These are phyloP conservation scores for Calonectria montana DNA, from an alignment of 2,329 filamentous ascomycete species.

Conservation along the genomic window DNA sequence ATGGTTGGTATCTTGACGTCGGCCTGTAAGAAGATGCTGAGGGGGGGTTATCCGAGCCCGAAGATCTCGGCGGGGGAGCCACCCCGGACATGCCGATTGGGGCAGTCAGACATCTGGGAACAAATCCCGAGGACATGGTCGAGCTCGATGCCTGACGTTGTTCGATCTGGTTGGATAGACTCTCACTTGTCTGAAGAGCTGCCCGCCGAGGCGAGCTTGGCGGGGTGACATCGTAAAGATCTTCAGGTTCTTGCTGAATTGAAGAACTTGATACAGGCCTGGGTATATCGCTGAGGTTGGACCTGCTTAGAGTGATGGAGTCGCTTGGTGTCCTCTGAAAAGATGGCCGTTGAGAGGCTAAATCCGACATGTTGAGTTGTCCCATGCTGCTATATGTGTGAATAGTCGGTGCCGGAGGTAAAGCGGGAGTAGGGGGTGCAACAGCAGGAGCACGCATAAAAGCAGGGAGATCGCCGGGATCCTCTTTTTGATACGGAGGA, in stretches of 20 bases:
- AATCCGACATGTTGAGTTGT: neutral
- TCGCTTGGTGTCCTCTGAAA: constrained; percentile 52
- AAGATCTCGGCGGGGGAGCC: constrained; percentile 20
- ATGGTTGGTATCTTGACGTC: constrained; percentile 43
- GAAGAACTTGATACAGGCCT: constrained; percentile 49
- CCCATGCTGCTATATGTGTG: neutral
- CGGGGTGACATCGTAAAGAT: constrained; percentile 62
- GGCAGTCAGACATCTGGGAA: constrained; percentile 24
- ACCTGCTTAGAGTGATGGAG: constrained; percentile 44
- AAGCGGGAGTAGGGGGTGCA: constrained; percentile 44
- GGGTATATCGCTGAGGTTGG: constrained; percentile 38
- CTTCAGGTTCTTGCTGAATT: constrained; percentile 45
- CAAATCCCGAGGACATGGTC: constrained; percentile 25
- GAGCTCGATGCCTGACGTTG: constrained; percentile 30
- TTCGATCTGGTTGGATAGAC: constrained; percentile 13
- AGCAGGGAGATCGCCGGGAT: constrained; percentile 66
- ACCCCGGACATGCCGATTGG: constrained; percentile 20
- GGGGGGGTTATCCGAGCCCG: constrained; percentile 11
- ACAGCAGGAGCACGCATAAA: constrained; percentile 65
- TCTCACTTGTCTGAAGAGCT: constrained; percentile 9
- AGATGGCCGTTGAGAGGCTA: constrained; percentile 23
- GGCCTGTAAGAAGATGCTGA: constrained; percentile 21
- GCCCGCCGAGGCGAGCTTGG: constrained; percentile 52
- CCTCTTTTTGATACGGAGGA: constrained; percentile 79
- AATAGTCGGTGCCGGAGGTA: constrained; percentile 15